A percentile compares a stretch with the other conserved stretches of the same genome.
Conservation (phyloP, 2,329 filamentous ascomycete genomes). For the Colletotrichum sp. region DNA sequence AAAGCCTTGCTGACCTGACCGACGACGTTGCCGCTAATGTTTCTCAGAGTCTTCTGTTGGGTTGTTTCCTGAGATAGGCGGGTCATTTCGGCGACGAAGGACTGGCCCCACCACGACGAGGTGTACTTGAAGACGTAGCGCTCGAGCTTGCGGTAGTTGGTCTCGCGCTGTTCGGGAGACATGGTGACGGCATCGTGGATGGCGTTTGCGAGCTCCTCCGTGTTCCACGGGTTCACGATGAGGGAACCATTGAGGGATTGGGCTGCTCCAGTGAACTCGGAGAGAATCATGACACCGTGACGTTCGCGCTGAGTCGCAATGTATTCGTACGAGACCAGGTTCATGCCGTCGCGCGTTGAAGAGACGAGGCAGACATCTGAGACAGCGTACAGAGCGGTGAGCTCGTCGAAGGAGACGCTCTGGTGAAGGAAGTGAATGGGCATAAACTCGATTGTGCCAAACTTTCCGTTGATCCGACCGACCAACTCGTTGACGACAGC, state of each 20-base stretch:
- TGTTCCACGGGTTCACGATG: constrained; percentile 99
- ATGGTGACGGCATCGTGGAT: constrained; percentile 98
- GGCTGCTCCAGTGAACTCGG: constrained; percentile 94
- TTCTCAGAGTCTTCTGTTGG: constrained; percentile 44
- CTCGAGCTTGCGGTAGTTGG: constrained; percentile 90
- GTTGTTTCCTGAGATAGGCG: constrained; percentile 47
- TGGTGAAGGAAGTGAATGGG: constrained; percentile 99
- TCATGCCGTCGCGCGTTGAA: constrained; percentile 98
- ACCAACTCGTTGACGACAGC: constrained; percentile 97
- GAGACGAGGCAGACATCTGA: constrained; percentile 93
- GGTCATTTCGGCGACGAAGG: constrained; percentile 86
- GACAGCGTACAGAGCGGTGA: constrained; percentile 90
- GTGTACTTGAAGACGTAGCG: constrained; percentile 98
- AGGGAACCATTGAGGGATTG: constrained; percentile 93
- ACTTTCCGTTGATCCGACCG: constrained; percentile 95
- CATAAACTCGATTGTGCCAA: constrained; percentile 98
- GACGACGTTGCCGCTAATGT: constrained; percentile 44
- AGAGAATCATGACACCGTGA: constrained; percentile 92
- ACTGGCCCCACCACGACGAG: constrained; percentile 94
- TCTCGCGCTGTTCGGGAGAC: constrained; percentile 83
- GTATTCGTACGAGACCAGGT: constrained; percentile 97
- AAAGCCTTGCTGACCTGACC: constrained; percentile 22
- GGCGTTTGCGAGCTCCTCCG: constrained; percentile 89
- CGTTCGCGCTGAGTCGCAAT: constrained; percentile 91
- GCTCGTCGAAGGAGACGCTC: constrained; percentile 91